Evolutionary conservation across 2,329 filamentous ascomycete genomes (phyloP).

Genomic region (Aspergillus hiratsukae): DNA sequence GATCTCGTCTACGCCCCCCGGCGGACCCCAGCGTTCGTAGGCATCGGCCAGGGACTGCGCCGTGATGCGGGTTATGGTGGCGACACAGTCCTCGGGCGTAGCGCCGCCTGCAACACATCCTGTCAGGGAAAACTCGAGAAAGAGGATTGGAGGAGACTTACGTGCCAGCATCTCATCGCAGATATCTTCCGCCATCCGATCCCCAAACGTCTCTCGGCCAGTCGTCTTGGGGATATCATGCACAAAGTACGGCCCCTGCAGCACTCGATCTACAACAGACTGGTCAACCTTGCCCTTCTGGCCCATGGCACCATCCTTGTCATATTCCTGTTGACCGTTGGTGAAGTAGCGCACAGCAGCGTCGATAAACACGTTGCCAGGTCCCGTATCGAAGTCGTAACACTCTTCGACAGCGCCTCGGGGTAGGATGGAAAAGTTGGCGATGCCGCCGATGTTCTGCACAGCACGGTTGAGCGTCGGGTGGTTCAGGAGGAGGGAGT

Average conservation of each 20-base stretch:
- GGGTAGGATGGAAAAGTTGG: constrained; percentile 55
- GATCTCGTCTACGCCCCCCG: constrained; percentile 5
- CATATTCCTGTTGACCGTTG: constrained; percentile 44
- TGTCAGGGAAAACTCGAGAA: too few species aligned
- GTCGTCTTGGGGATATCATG: constrained; percentile 52
- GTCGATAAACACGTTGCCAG: constrained; percentile 24
- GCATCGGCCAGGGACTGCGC: constrained; percentile 50
- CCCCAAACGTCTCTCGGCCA: constrained; percentile 53
- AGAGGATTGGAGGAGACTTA: too few species aligned
- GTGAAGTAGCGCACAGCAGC: constrained; percentile 50
- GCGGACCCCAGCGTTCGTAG: constrained; percentile 45
- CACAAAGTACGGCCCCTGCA: constrained; percentile 47
- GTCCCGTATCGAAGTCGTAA: too few species aligned
- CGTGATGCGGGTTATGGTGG: constrained; percentile 55
- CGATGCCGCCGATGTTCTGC: constrained; percentile 57
- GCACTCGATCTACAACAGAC: constrained; percentile 46
- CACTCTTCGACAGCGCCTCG: constrained; percentile 17
- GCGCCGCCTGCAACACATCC: constrained; percentile 31
- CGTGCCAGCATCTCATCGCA: constrained; percentile 3
- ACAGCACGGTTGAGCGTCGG: constrained; percentile 51
- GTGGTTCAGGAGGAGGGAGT: constrained; percentile 51
- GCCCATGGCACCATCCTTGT: constrained; percentile 47
- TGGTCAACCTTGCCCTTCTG: constrained; percentile 44
- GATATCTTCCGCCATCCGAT: constrained; percentile 42
- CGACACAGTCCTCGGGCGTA: constrained; percentile 49